Base-by-base conservation (phyloP, 495 filamentous ascomycete genomes). In the Lepraria neglecta region DNA sequence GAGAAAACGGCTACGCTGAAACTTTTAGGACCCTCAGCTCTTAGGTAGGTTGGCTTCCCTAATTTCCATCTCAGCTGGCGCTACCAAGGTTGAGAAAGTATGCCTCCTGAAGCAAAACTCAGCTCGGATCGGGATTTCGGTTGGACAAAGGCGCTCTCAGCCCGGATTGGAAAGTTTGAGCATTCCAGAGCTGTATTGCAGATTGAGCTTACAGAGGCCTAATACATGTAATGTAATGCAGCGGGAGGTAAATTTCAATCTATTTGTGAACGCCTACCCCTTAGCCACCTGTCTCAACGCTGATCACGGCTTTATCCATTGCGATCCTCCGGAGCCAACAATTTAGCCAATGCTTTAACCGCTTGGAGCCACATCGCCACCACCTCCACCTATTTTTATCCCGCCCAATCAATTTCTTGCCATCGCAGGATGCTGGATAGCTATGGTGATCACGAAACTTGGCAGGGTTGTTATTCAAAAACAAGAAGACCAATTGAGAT, bases 381-480 rank as follows among this genome's bases (percentile, higher is more conserved):
- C 56, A 51, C 12, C 54, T 35, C 35, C 45, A 14, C n/a, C 56
- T 64, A 64, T 59, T 64, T 64, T 64, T 64, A 64, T 54, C 61
- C 31, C 47, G 11, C 33, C 12, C 38, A 44, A 9, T 31, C 4
- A 10, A 42, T 14, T 42, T 21, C 33, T 14, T 44, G 3, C 42
- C 6, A 28, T 30, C 54, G 9, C 27, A 10, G 9, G 4, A 21
- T 35, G 30, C 30, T 53, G 30, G 51, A 40, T 0, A 58, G 56
- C n/a, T 4, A 47, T 58, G 19, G 19, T 17, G 43, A 38, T 58
- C 31, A 30, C 5, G 31, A 19, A 19, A 58, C 42, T 35, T 48
- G n/a, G 30, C 1, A 46, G 28, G 6, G 30, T 35, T 9, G 15
- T 15, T 53, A 14, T 33, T 3, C 15, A 31, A 53, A 30, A 21